Percentiles rank a stretch among this genome's conserved stretches.
Evolutionary conservation across 805 yeast genomes (phyloP).

Genomic region (Grigorovia humatica): DNA sequence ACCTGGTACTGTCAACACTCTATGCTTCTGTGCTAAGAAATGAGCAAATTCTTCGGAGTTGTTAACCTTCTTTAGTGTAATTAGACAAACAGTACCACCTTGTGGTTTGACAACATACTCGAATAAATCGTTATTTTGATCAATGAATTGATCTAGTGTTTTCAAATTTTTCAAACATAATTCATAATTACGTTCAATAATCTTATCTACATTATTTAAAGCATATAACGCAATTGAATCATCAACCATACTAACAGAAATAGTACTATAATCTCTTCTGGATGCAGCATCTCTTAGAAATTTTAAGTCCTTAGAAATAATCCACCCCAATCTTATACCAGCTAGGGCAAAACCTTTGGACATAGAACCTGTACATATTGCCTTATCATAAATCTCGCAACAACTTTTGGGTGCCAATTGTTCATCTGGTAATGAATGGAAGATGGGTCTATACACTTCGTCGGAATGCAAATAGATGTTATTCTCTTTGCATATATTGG

Average conservation of each 20-base stretch:
- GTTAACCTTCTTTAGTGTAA: slow-evolving; percentile 26
- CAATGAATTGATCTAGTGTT: slow-evolving; percentile 29
- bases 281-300: slow-evolving; percentile 28
- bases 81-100: slow-evolving; percentile 40
- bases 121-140: slow-evolving; percentile 25
- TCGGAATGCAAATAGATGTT: slow-evolving; percentile 36
- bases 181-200: slow-evolving; percentile 32
- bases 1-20: slow-evolving; percentile 39
- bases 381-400: slow-evolving; percentile 33
- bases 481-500: slow-evolving; percentile 28
- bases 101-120: slow-evolving; percentile 33
- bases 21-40: slow-evolving; percentile 29
- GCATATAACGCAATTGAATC: slow-evolving; percentile 38
- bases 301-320: slow-evolving; percentile 29
- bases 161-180: slow-evolving; percentile 33
- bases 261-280: slow-evolving; percentile 42
- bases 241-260: slow-evolving; percentile 38
- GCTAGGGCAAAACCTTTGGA: slow-evolving; percentile 48
- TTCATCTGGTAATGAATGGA: slow-evolving; percentile 28
- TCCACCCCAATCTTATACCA: slow-evolving; percentile 46
- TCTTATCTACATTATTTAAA: slow-evolving; percentile 25
- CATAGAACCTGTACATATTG: slow-evolving; percentile 40
- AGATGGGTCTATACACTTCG: slow-evolving; percentile 46
- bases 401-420: slow-evolving; percentile 30
- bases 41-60: slow-evolving; percentile 29